Evolutionary conservation across 352 stramenopile species (phyloP).

Genomic region (Globisporangium yorkense): DNA sequence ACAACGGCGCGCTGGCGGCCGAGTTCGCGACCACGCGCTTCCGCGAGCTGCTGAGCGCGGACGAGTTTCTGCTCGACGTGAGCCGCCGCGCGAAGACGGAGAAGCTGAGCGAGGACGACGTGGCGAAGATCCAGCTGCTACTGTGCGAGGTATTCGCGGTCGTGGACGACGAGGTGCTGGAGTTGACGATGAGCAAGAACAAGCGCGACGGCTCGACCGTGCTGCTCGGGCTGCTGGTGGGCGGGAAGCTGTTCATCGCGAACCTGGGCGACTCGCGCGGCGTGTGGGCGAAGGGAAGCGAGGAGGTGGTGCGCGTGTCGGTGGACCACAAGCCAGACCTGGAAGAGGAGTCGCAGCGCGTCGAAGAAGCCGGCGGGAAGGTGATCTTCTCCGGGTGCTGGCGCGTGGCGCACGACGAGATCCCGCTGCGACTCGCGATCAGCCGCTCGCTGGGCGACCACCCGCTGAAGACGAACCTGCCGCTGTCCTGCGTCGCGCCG

Average conservation of each 20-base stretch:
- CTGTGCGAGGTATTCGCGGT: conserved; percentile 48
- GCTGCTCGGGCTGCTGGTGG: conserved; percentile 59
- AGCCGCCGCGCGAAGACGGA: conserved; percentile 28
- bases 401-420: conserved; percentile 73
- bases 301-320: conserved; percentile 54
- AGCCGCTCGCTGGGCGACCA: conserved; percentile 77
- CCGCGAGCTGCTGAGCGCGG: conserved; percentile 44
- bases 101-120: conserved; percentile 34
- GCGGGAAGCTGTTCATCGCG: conserved; percentile 70
- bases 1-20: conserved; percentile 68
- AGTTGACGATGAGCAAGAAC: conserved; percentile 56
- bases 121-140: conserved; percentile 40
- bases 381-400: conserved; percentile 80
- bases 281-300: conserved; percentile 32
- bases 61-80: conserved; percentile 39
- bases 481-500: conserved; percentile 47
- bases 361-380: conserved; percentile 63
- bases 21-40: conserved; percentile 59
- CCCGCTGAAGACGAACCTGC: conserved; percentile 63
- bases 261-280: conserved; percentile 75
- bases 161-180: conserved; percentile 69
- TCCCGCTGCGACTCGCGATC: conserved; percentile 65
- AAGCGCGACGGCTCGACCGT: conserved; percentile 76
- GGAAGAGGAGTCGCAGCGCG: conserved; percentile 47
- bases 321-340: conserved; percentile 78